Evolutionary conservation across 2,329 filamentous ascomycete genomes (phyloP).

Genomic region (Colletotrichum endophyticum): DNA sequence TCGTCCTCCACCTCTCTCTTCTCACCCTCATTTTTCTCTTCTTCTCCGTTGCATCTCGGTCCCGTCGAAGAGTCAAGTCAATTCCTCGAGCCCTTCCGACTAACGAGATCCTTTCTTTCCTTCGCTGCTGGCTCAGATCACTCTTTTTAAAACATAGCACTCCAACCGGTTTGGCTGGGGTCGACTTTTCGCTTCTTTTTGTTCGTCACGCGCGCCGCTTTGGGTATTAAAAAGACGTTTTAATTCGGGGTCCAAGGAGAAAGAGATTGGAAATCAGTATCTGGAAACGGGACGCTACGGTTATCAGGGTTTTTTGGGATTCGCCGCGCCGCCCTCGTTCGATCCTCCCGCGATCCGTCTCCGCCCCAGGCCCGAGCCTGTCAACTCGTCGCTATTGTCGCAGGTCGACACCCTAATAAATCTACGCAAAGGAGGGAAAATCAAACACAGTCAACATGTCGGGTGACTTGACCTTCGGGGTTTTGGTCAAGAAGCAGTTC

Average conservation of each 20-base stretch:
- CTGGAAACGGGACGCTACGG: background rate
- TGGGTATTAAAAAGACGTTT: constrained; percentile 11
- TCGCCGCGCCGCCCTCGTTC: background rate
- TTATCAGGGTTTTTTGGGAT: constrained; percentile 2
- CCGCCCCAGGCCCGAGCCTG: constrained; percentile 19
- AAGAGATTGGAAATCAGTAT: constrained; percentile 5
- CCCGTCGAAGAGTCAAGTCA: constrained; percentile 49
- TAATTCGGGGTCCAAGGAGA: constrained; percentile 13
- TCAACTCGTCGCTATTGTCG: constrained; percentile 45
- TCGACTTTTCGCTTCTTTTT: constrained; percentile 33
- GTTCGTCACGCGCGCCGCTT: constrained; percentile 23
- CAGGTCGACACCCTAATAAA: constrained; percentile 55
- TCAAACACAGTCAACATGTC: constrained; percentile 44
- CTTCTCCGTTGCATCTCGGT: constrained; percentile 38
- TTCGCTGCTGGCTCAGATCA: constrained; percentile 67
- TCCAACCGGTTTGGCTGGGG: constrained; percentile 11
- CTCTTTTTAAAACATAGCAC: constrained; percentile 32
- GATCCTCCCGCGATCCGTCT: background rate
- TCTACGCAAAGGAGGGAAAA: background rate
- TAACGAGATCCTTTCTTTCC: constrained; percentile 42
- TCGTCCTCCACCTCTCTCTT: constrained; percentile 24
- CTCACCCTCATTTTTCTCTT: constrained; percentile 35
- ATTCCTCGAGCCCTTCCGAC: constrained; percentile 36
- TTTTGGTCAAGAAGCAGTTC: constrained; percentile 67
- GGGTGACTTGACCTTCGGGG: constrained; percentile 33